Conservation (phyloP, 805 yeast genomes). For the Wickerhamiella galacta region DNA sequence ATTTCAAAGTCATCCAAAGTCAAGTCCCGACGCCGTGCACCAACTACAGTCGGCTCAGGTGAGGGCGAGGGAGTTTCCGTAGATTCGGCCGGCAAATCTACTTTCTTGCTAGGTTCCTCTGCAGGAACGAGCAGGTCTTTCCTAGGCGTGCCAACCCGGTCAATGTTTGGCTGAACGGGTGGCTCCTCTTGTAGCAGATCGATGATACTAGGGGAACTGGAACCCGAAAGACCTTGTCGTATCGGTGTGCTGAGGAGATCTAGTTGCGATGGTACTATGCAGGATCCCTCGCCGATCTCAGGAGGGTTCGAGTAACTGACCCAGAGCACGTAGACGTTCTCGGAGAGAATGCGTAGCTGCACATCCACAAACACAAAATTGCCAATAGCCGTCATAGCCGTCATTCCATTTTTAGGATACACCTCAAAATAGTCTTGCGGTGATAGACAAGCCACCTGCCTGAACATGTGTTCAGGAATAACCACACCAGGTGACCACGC, state of each 20-base stretch:
- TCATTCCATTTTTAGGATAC: constrained; percentile 9
- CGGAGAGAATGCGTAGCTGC: constrained; percentile 55
- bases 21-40: constrained; percentile 53
- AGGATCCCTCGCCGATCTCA: constrained; percentile 10
- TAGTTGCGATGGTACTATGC: constrained; percentile 37
- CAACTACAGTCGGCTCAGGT: constrained; percentile 29
- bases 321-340: constrained; percentile 56
- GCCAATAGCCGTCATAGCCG: constrained; percentile 59
- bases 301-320: constrained; percentile 47
- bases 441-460: constrained; percentile 29
- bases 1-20: constrained; percentile 54
- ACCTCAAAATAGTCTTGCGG: constrained; percentile 24
- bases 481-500: constrained; percentile 43
- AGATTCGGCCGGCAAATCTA: too few relatives aligned
- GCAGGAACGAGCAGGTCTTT: too few relatives aligned
- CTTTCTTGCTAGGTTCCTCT: too few relatives aligned
- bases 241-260: constrained; percentile 12
- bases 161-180: too few relatives aligned
- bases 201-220: too few relatives aligned
- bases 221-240: too few relatives aligned
- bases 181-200: too few relatives aligned
- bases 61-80: background rate
- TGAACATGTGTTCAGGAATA: constrained; percentile 78
- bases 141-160: too few relatives aligned
- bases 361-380: constrained; percentile 49